phyloP scores from a whole-genome alignment of 345 rosid genomes.

The Clausena lansium region DNA sequence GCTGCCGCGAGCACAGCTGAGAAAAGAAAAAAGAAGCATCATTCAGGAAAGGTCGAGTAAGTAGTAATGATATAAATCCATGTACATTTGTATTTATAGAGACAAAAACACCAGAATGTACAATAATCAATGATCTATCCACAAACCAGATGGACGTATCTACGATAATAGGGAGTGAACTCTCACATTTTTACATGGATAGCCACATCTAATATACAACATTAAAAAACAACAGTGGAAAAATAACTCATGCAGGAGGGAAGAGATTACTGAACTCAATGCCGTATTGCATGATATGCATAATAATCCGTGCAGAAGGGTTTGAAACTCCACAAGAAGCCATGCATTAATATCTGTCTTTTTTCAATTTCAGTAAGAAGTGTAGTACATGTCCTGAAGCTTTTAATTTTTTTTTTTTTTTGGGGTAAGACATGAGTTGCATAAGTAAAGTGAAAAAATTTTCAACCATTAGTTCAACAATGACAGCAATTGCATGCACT shows the following conservation, averaged over 20 bases:
- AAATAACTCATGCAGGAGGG: too few species aligned
- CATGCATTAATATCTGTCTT: background rate
- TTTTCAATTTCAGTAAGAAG: background rate
- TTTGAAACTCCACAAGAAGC: background rate
- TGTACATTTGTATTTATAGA: background rate
- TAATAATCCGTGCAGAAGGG: background rate
- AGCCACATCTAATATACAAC: background rate
- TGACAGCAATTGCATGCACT: background rate
- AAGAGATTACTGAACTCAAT: too few species aligned
- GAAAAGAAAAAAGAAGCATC: conserved; percentile 6
- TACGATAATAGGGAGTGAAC: background rate
- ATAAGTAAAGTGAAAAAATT: background rate
- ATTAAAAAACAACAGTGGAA: too few species aligned
- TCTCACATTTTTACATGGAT: background rate
- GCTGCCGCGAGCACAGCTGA: conserved; percentile 89
- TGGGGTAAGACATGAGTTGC: too few species aligned
- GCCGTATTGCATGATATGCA: too few species aligned
- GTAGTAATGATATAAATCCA: background rate
- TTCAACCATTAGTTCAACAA: background rate
- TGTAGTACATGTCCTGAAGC: background rate
- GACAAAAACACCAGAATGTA: background rate
- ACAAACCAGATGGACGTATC: background rate
- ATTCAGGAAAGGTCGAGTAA: background rate
- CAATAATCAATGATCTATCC: background rate
- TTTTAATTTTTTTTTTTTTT: background rate